Percentiles rank a stretch among this genome's conserved stretches.
Evolutionary conservation across 1,139 yeast genomes (phyloP).

Genomic region (Eremothecium cymbalariae): DNA sequence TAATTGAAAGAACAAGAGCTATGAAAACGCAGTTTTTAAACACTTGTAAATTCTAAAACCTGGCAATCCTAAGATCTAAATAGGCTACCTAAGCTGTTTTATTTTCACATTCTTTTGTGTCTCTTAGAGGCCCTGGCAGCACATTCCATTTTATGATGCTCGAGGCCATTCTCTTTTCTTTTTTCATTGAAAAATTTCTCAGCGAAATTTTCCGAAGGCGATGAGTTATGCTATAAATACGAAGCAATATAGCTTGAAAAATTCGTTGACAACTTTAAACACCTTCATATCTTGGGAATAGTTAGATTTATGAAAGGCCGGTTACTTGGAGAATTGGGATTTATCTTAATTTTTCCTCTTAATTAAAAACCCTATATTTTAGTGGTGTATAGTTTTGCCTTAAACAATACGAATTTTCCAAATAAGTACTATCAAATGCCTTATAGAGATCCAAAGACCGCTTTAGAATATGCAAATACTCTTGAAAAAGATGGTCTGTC

Average conservation of each 20-base stretch:
- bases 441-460: conserved; percentile 50
- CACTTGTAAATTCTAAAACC: no score
- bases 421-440: conserved; percentile 19
- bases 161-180: neutral
- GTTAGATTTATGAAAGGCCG: neutral
- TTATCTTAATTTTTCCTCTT: neutral
- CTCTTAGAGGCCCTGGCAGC: neutral
- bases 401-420: neutral
- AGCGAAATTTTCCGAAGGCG: conserved; percentile 1
- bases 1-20: no score
- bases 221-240: conserved; percentile 5
- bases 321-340: conserved; percentile 1
- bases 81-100: no score
- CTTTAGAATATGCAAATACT: conserved; percentile 55
- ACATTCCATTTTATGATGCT: neutral
- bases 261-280: no score
- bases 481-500: conserved; percentile 84
- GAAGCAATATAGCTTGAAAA: no score
- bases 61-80: no score
- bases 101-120: no score
- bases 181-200: conserved; percentile 5
- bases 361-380: neutral
- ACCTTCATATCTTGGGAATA: conserved; percentile 4
- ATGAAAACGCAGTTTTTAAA: no score
- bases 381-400: neutral